phyloP scores from a whole-genome alignment of 2,329 filamentous ascomycete genomes.

The Colletotrichum falcatum region DNA sequence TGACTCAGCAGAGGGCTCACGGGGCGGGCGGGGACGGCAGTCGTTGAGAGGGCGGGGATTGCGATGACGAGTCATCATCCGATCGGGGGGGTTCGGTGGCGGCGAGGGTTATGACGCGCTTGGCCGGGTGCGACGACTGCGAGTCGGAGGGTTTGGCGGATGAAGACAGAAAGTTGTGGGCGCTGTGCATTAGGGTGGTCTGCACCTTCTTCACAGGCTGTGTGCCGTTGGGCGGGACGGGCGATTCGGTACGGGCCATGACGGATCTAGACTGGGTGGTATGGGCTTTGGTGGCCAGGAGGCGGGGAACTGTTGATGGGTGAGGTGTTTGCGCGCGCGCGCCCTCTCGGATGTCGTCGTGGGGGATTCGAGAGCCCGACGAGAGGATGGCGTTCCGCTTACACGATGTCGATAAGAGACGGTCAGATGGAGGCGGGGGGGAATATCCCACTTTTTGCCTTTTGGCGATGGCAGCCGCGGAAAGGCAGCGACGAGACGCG shows the following conservation, averaged over 20 bases:
- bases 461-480: too few species aligned
- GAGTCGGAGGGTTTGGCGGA: slow-evolving; percentile 26
- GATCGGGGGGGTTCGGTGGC: slow-evolving; percentile 9
- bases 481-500: neutral
- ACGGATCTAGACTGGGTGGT: too few species aligned
- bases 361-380: too few species aligned
- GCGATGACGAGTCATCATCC: slow-evolving; percentile 27
- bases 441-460: neutral
- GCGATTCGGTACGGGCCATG: slow-evolving; percentile 26
- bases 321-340: slow-evolving; percentile 8
- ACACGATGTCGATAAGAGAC: neutral
- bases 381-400: slow-evolving; percentile 18
- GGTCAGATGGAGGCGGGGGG: too few species aligned
- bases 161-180: slow-evolving; percentile 30
- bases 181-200: slow-evolving; percentile 25
- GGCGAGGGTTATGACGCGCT: slow-evolving; percentile 24
- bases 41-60: slow-evolving; percentile 17
- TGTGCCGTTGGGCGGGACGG: slow-evolving; percentile 15
- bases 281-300: neutral
- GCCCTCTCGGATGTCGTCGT: slow-evolving; percentile 20
- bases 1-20: slow-evolving; percentile 16
- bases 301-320: neutral
- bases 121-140: slow-evolving; percentile 24
- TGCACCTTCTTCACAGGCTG: slow-evolving; percentile 23
- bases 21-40: neutral